A percentile compares a stretch with the other conserved stretches of the same genome.
phyloP scores from a whole-genome alignment of 2,329 filamentous ascomycete species.

The Dactylellina leptospora region DNA sequence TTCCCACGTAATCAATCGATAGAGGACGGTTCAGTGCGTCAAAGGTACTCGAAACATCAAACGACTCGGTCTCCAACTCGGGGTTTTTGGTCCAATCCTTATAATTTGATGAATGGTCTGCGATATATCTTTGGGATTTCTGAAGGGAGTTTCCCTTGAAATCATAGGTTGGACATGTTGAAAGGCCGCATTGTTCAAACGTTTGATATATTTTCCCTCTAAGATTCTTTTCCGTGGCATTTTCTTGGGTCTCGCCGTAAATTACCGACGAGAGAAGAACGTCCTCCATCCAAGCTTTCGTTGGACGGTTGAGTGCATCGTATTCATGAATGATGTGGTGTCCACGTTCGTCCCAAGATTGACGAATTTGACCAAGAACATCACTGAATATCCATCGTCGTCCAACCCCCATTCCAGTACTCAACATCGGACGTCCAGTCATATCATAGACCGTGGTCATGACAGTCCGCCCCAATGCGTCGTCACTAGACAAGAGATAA shows the following conservation, averaged over 20 bases:
- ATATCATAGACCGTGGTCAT: constrained; percentile 14
- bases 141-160: constrained; percentile 51
- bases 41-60: neutral
- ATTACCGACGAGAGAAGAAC: neutral
- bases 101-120: constrained; percentile 1
- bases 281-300: neutral
- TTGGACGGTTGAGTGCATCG: neutral
- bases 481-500: neutral
- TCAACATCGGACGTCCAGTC: neutral
- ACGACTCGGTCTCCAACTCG: neutral
- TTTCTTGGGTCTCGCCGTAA: constrained; percentile 17
- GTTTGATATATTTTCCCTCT: neutral
- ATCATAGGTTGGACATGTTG: constrained; percentile 20
- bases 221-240: constrained; percentile 9
- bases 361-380: neutral
- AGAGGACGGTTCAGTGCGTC: constrained; percentile 4
- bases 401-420: constrained; percentile 11
- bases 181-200: constrained; percentile 38
- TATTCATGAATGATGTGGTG: neutral
- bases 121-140: neutral
- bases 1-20: neutral
- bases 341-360: neutral
- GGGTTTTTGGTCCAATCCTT: constrained; percentile 11
- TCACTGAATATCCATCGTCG: neutral
- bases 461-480: constrained; percentile 2